A percentile compares a stretch with the other conserved stretches of the same genome.
Evolutionary conservation across 768 basidiomycete species (phyloP).

Genomic region (Neoboletus subvelutipes): DNA sequence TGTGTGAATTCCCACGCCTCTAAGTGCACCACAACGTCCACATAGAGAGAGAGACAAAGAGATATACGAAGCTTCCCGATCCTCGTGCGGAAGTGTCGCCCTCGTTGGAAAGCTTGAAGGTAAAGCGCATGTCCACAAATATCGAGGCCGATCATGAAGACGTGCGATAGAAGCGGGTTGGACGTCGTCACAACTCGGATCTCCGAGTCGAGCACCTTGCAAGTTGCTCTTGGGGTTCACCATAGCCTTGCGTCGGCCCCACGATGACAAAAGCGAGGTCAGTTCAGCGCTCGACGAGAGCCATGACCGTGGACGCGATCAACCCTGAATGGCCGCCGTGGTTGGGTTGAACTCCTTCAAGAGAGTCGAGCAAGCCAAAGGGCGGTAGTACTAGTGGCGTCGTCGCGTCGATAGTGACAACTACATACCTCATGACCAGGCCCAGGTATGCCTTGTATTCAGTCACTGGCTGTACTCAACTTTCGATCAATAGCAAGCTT

Average conservation of each 20-base stretch:
- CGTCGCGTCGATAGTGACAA: too few relatives aligned
- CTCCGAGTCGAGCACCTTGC: conserved; percentile 77
- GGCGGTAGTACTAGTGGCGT: too few relatives aligned
- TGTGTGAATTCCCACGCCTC: too few relatives aligned
- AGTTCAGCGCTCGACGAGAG: background rate
- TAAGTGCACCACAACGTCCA: too few relatives aligned
- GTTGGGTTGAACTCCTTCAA: conserved; percentile 83
- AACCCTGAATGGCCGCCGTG: conserved; percentile 87
- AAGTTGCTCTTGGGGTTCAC: conserved; percentile 64
- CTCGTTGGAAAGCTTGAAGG: conserved; percentile 58
- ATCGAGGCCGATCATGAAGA: conserved; percentile 88
- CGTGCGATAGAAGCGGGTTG: conserved; percentile 72
- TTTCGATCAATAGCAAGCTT: background rate
- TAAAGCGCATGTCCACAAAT: conserved; percentile 98
- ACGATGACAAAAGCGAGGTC: background rate
- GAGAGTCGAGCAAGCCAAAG: too few relatives aligned
- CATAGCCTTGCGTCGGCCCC: conserved; percentile 50
- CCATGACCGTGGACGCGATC: conserved; percentile 39
- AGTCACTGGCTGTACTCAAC: too few relatives aligned
- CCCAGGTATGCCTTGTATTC: too few relatives aligned
- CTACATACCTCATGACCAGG: too few relatives aligned
- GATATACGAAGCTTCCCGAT: too few relatives aligned
- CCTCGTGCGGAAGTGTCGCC: too few relatives aligned
- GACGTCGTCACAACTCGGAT: conserved; percentile 70
- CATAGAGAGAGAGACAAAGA: too few relatives aligned